Evolutionary conservation across 129 eudicot species (phyloP).

Genomic region (Helichrysum umbraculigerum): DNA sequence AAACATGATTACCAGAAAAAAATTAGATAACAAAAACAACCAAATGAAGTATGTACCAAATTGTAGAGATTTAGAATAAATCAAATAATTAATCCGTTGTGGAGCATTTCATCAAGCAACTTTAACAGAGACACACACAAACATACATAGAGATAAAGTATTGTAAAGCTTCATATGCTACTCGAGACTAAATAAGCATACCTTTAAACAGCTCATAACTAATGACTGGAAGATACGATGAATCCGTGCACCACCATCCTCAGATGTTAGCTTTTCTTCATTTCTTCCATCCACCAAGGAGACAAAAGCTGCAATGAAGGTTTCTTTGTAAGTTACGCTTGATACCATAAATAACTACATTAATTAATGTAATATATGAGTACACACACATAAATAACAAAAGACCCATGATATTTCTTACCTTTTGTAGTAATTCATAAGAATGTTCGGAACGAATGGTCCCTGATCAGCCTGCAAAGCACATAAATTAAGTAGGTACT

Average conservation of each 20-base stretch:
- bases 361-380: background rate
- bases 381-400: background rate
- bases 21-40: no score
- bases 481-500: constrained; percentile 13
- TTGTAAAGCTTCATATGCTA: no score
- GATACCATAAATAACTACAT: constrained; percentile 2
- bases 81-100: no score
- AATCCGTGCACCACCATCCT: constrained; percentile 83
- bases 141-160: no score
- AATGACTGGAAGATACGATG: constrained; percentile 69
- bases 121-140: no score
- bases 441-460: constrained; percentile 45
- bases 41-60: no score
- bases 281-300: constrained; percentile 76
- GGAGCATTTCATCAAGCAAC: no score
- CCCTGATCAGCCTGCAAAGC: background rate
- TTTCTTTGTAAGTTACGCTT: constrained; percentile 4
- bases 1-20: no score
- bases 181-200: constrained; percentile 19
- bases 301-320: constrained; percentile 47
- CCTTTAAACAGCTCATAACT: constrained; percentile 70
- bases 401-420: constrained; percentile 2
- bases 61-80: no score
- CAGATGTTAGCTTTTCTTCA: constrained; percentile 67
- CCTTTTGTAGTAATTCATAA: constrained; percentile 62